Percentiles rank a stretch among this genome's conserved stretches.
Evolutionary conservation across 345 rosid genomes (phyloP).

Genomic region (Citrus maxima): DNA sequence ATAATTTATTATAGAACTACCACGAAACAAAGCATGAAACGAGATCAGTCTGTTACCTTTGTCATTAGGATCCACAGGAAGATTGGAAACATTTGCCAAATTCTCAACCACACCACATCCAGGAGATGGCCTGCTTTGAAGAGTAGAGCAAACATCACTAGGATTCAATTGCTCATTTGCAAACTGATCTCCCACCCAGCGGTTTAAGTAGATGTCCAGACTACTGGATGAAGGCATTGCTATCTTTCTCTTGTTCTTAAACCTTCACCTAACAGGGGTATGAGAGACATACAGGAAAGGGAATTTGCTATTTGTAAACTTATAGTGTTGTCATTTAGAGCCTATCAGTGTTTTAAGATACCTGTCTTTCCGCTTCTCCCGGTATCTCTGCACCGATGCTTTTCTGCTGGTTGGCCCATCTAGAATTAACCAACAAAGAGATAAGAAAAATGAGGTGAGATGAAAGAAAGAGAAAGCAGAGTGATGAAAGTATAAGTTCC

Average conservation of each 20-base stretch:
- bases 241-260: slow-evolving; percentile 41
- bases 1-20: not conserved
- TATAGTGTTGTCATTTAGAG: slow-evolving; percentile 3
- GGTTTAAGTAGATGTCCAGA: slow-evolving; percentile 25
- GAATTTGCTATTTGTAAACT: slow-evolving; percentile 8
- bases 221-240: slow-evolving; percentile 29
- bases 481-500: not conserved
- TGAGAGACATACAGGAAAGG: slow-evolving; percentile 29
- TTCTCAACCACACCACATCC: slow-evolving; percentile 13
- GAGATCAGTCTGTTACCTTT: slow-evolving; percentile 12
- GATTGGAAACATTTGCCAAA: not conserved
- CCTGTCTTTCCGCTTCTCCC: slow-evolving; percentile 35
- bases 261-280: slow-evolving; percentile 51
- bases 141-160: slow-evolving; percentile 16
- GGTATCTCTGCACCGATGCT: slow-evolving; percentile 32
- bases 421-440: not conserved
- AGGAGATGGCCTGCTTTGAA: slow-evolving; percentile 17
- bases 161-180: slow-evolving; percentile 23
- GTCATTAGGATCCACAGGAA: slow-evolving; percentile 1
- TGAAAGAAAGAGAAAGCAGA: not conserved
- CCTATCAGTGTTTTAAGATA: slow-evolving; percentile 18
- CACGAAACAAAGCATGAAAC: not conserved
- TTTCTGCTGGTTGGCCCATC: slow-evolving; percentile 30
- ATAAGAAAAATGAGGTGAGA: not conserved
- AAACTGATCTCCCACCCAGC: slow-evolving; percentile 24